phyloP scores from a whole-genome alignment of 257 asterid genomes.

The Rehmannia glutinosa region DNA sequence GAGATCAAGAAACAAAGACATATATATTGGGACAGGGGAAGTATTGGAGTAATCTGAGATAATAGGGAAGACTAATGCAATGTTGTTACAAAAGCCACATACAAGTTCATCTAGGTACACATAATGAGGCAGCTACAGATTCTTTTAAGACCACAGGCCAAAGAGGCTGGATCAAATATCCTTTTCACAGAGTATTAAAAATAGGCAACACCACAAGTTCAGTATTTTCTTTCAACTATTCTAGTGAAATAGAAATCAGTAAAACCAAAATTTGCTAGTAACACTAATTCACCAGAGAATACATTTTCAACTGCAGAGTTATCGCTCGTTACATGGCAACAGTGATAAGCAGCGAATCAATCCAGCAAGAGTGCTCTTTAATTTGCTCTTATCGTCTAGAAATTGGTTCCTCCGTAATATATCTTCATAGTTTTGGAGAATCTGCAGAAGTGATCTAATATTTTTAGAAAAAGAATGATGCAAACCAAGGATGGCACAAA shows the following conservation, averaged over 20 bases:
- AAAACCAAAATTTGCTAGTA: background rate
- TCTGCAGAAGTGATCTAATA: conserved; percentile 36
- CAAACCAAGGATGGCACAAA: background rate
- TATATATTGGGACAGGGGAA: no score
- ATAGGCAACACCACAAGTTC: no score
- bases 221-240: no score
- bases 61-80: no score
- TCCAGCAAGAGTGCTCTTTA: conserved; percentile 66
- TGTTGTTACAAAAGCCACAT: no score
- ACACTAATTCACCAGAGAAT: conserved; percentile 18
- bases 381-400: conserved; percentile 72
- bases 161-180: no score
- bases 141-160: no score
- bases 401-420: conserved; percentile 68
- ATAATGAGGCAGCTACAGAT: no score
- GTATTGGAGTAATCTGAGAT: no score
- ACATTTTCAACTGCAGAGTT: conserved; percentile 48
- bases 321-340: conserved; percentile 53
- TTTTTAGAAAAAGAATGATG: background rate
- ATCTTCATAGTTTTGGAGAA: conserved; percentile 66
- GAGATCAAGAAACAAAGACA: no score
- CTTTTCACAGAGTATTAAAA: no score
- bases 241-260: background rate
- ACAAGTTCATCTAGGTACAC: no score
- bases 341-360: conserved; percentile 71